Conservation (phyloP, 768 basidiomycete species). For the Lactifluus subvellereus region DNA sequence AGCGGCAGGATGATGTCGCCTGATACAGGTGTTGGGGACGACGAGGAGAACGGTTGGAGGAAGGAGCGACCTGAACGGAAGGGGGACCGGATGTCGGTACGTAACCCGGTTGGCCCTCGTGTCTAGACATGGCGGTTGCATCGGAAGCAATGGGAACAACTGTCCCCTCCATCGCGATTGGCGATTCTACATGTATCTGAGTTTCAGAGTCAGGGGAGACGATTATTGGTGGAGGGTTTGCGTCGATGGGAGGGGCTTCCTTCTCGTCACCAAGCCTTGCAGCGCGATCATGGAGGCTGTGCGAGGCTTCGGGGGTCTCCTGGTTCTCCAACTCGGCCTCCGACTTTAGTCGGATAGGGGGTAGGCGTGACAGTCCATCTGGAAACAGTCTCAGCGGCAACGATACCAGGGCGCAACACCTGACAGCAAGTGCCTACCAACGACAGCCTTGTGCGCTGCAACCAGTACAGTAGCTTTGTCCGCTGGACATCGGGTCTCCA, state of each 20-base stretch:
- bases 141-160: neutral
- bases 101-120: neutral
- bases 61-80: conserved; percentile 1
- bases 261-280: conserved; percentile 14
- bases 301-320: conserved; percentile 31
- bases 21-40: conserved; percentile 51
- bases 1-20: conserved; percentile 90
- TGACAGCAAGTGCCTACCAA: conserved; percentile 49
- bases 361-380: conserved; percentile 73
- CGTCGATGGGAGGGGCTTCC: conserved; percentile 4
- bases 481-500: conserved; percentile 50
- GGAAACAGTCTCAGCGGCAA: neutral
- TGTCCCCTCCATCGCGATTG: neutral
- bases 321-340: conserved; percentile 42
- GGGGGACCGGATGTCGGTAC: neutral
- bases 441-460: conserved; percentile 76
- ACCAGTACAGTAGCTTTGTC: conserved; percentile 82
- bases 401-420: neutral
- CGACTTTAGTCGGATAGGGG: conserved; percentile 67
- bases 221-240: conserved; percentile 25
- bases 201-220: conserved; percentile 25
- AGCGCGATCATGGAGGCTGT: conserved; percentile 14
- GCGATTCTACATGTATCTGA: conserved; percentile 13
- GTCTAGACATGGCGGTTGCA: neutral
- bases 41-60: conserved; percentile 17